Conservation (phyloP, 2,329 filamentous ascomycete genomes). For the Pyrenophora seminiperda region DNA sequence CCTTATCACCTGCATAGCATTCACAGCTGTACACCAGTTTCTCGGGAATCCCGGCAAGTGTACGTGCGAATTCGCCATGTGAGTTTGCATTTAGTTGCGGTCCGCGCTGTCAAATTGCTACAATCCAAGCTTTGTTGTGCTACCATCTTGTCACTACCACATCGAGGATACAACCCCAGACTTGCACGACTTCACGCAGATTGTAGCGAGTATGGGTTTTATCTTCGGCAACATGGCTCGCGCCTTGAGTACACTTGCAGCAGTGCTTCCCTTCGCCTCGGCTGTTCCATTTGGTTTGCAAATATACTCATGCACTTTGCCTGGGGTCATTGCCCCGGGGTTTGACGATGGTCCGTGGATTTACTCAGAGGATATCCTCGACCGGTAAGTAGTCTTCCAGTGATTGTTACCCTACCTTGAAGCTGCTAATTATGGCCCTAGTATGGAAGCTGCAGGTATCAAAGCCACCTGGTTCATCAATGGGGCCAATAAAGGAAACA, state of each 20-base stretch:
- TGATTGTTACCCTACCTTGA: neutral
- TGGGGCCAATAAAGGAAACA: neutral
- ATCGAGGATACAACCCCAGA: neutral
- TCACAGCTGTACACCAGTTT: neutral
- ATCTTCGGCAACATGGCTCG: neutral
- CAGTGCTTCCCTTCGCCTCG: neutral
- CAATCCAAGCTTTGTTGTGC: neutral
- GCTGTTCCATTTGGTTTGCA: conserved; percentile 4
- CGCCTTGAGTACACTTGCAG: neutral
- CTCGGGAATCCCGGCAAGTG: neutral
- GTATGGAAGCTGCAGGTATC: conserved; percentile 2
- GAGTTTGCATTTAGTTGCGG: neutral
- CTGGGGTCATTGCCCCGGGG: conserved; percentile 3
- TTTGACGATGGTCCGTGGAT: conserved; percentile 8
- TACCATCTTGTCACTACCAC: neutral
- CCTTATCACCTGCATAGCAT: neutral
- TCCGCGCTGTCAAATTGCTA: neutral
- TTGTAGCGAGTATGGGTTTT: neutral
- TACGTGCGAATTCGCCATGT: neutral
- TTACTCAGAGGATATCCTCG: conserved; percentile 1
- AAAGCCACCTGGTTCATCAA: conserved; percentile 10
- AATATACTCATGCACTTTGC: conserved; percentile 2
- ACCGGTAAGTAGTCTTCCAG: neutral
- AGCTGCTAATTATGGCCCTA: neutral
- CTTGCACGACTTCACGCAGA: neutral